Evolutionary conservation across 129 eudicot genomes (phyloP), one percentile per base, ranked within the genome.

Genomic region (Pittosporum tobira): DNA sequence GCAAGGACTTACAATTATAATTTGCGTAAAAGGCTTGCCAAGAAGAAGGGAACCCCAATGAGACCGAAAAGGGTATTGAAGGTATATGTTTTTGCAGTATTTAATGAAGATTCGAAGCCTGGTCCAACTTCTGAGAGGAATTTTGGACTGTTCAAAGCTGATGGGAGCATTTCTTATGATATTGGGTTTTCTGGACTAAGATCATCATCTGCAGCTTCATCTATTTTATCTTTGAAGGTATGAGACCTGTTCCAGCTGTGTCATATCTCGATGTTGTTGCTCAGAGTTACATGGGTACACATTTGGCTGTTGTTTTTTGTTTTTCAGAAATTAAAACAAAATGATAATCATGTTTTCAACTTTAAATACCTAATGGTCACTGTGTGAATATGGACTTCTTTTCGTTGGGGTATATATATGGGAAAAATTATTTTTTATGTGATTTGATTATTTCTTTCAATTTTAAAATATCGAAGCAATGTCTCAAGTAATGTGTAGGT

Each of bases 1-100:
- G 97, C 97, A 6, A 90, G 76, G 69, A 90, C 87, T 11, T 90
- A 82, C 34, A 78, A 85, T 63, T 90, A 64, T 57, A 90, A 90
- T 61, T 29, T 90, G 63, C 82, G 95, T 3, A 90, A 90, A 67
- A 69, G 97, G 76, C 83, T 90, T 19, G 88, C 95, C 19, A 74
- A 72, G 77, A 85, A 80, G 61, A 90, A 90, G 47, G 97, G 97
- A 27, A 90, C 97, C 49, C 97, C 97, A 23, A 25, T 77, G 36
- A 85, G 95, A 73, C 95, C 95, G 9, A 83, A 85, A 56, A 62
- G 37, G 70, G 40, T 76, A 63, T 62, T 90, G 68, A 90, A 83
- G 69, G 97, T 86, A 0, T 90, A 85, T 57, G 66, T 85, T 45
- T 90, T 90, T 80, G 97, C 97, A 9, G 21, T 85, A 16, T 90